Evolutionary conservation across 148 eudicot species (phyloP).

Genomic region (Suaeda aralocaspica): DNA sequence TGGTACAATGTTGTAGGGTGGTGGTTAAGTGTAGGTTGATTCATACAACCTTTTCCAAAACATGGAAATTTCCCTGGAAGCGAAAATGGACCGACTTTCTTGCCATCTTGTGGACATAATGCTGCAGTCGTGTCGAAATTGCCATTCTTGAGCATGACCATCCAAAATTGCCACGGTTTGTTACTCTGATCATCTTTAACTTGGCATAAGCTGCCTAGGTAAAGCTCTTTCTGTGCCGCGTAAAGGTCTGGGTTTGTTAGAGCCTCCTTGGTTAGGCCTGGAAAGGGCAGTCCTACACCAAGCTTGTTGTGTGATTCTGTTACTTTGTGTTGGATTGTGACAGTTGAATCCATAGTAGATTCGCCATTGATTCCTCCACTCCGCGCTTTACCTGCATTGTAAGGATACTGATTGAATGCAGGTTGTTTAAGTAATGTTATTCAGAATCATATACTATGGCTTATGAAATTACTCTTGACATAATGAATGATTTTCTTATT

Average conservation of each 20-base stretch:
- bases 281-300: constrained; percentile 56
- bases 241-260: constrained; percentile 59
- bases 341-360: not conserved
- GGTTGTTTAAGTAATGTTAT: too few species aligned
- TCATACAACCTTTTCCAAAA: constrained; percentile 76
- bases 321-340: constrained; percentile 44
- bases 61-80: constrained; percentile 59
- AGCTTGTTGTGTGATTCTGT: constrained; percentile 54
- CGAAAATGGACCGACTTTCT: constrained; percentile 45
- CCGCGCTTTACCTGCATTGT: not conserved
- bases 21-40: constrained; percentile 59
- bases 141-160: constrained; percentile 81
- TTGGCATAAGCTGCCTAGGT: constrained; percentile 61
- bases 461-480: too few species aligned
- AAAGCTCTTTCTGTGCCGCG: constrained; percentile 62
- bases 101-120: constrained; percentile 71
- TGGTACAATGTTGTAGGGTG: constrained; percentile 35
- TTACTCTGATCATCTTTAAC: constrained; percentile 24
- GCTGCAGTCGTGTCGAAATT: constrained; percentile 58
- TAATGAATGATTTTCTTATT: too few species aligned
- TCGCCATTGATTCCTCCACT: not conserved
- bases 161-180: constrained; percentile 72
- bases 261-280: constrained; percentile 42
- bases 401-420: not conserved
- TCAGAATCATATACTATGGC: too few species aligned